Conservation (phyloP, 2,329 filamentous ascomycete species). For the Ophiostoma sp. region DNA sequence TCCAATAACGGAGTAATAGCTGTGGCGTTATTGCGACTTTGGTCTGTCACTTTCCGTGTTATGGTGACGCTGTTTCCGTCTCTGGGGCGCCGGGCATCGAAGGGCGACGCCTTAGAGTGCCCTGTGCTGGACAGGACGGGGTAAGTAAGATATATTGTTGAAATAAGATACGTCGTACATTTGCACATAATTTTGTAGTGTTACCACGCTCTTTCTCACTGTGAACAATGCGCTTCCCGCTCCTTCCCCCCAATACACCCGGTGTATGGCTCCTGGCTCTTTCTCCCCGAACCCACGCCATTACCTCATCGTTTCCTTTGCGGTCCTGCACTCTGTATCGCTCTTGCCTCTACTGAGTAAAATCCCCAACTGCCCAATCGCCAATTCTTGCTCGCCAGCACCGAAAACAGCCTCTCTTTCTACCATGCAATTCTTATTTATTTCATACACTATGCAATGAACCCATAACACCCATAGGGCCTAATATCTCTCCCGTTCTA, state of each 20-base stretch:
- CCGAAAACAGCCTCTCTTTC: background rate
- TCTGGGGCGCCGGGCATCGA: background rate
- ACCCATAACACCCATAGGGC: background rate
- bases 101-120: background rate
- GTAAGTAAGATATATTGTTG: conserved; percentile 1
- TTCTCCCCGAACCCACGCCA: conserved; percentile 28
- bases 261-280: conserved; percentile 5
- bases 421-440: background rate
- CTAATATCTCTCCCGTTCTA: background rate
- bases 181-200: background rate
- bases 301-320: conserved; percentile 14
- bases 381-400: background rate
- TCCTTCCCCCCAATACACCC: background rate
- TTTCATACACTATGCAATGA: background rate
- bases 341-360: background rate
- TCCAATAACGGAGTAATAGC: background rate
- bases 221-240: background rate
- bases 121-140: background rate
- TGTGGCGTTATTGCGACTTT: conserved; percentile 7
- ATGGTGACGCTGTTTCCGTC: background rate
- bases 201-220: background rate
- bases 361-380: background rate
- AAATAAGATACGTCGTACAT: background rate
- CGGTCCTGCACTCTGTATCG: background rate
- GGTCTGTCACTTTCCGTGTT: background rate